Evolutionary conservation across 2,329 filamentous ascomycete genomes (phyloP), one percentile per base, ranked within the genome.

Genomic region (Ustulina deusta): DNA sequence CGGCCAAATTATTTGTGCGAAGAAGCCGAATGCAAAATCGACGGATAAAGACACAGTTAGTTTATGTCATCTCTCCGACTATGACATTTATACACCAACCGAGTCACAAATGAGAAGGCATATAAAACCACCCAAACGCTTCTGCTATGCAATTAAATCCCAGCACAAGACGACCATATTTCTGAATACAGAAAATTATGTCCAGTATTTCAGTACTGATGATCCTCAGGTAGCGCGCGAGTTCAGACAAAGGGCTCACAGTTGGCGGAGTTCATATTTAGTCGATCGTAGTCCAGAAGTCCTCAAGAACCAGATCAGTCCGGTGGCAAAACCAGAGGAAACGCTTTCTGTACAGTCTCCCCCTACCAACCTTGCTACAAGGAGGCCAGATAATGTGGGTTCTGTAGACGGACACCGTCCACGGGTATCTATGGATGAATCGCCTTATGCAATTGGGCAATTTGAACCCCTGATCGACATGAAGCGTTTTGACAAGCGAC

Each of bases 211-310:
- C 81, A 91, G 89, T 66, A 93, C 91, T 1, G 93, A 93, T 51
- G 93, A 97, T 73, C 82, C 85, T 5, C 78, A 82, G 0, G 79
- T 89, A 0, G 93, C 92, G 0, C 84, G 86, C n/a, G 81, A 83
- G 15, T 97, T 95, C 80, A 90, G 91, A 74, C 83, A 86, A 17
- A 85, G 86, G 27, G 85, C 97, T 1, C 93, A 97, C 69, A 82
- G 82, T 44, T 97, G 94, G 94, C 88, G 95, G 66, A 97, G 93
- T 78, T 97, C 94, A 93, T 97, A 97, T 75, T 81, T 97, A 7
- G 91, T 93, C 49, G 90, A 93, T 73, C 89, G 89, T 68, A 86
- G 91, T 60, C 78, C 74, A 42, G 80, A 78, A 64, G 74, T 74
- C 20, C 74, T 71, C 22, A 77, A 78, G 55, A 78, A 72, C 69